These are phyloP conservation scores for Termitomyces bulborhizus DNA, from an alignment of 768 basidiomycete genomes.

Conservation along the genomic window DNA sequence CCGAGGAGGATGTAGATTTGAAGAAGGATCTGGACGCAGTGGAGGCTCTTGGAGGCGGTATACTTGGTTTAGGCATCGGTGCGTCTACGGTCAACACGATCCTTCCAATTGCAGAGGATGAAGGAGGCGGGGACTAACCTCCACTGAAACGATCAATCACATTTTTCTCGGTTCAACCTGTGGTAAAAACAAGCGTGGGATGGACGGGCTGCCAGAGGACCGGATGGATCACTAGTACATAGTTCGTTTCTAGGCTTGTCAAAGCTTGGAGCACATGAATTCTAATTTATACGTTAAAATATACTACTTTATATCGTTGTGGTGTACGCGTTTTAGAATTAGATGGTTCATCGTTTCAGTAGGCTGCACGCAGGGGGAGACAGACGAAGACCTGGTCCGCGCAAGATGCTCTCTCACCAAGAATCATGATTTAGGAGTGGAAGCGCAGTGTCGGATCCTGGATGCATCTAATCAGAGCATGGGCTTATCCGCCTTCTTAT, in stretches of 20 bases:
- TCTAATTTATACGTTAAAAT: conserved; percentile 10
- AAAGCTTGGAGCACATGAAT: conserved; percentile 2
- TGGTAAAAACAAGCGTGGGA: neutral
- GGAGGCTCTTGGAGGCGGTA: conserved; percentile 26
- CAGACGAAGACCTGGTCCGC: no score
- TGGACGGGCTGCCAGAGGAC: neutral
- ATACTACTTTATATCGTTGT: neutral
- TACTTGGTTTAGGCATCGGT: conserved; percentile 10
- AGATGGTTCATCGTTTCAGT: no score
- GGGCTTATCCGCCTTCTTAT: no score
- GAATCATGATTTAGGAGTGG: no score
- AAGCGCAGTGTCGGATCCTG: no score
- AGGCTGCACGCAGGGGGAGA: no score
- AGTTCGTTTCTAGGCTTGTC: neutral
- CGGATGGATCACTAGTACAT: neutral
- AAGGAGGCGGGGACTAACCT: conserved; percentile 2
- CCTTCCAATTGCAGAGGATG: conserved; percentile 12
- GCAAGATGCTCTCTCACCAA: no score
- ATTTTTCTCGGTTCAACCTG: neutral
- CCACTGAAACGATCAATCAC: neutral
- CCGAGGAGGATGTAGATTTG: conserved; percentile 40
- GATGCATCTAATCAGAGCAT: no score
- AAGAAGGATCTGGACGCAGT: conserved; percentile 56
- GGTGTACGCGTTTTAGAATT: neutral
- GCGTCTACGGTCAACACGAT: neutral